A percentile compares a stretch with the other conserved stretches of the same genome.
phyloP scores from a whole-genome alignment of 2,329 filamentous ascomycete genomes.

The Fusarium avenaceum region DNA sequence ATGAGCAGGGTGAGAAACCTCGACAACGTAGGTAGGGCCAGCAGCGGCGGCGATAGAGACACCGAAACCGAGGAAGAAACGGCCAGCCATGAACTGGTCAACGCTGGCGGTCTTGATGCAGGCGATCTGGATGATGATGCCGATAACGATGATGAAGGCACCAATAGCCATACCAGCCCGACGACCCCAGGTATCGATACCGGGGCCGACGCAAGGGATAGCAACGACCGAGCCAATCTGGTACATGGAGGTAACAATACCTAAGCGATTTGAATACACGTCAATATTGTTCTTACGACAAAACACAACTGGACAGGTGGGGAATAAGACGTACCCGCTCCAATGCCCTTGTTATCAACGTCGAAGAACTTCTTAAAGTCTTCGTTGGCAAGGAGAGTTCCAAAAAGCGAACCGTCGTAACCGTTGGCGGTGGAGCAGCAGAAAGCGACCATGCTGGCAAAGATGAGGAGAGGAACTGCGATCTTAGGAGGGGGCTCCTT shows the following conservation, averaged over 20 bases:
- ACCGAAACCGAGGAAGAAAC: slow-evolving; percentile 72
- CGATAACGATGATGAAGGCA: slow-evolving; percentile 58
- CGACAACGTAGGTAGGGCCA: slow-evolving; percentile 63
- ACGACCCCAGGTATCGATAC: slow-evolving; percentile 63
- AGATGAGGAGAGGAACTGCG: slow-evolving; percentile 36
- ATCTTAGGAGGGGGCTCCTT: slow-evolving; percentile 49
- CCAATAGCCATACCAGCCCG: slow-evolving; percentile 63
- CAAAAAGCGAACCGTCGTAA: slow-evolving; percentile 65
- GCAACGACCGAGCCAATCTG: slow-evolving; percentile 64
- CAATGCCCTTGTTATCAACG: slow-evolving; percentile 43
- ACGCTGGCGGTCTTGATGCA: slow-evolving; percentile 47
- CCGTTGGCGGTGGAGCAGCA: slow-evolving; percentile 51
- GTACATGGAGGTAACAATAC: slow-evolving; percentile 58
- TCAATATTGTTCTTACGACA: too few relatives aligned
- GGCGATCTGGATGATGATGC: slow-evolving; percentile 61
- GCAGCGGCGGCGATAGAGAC: slow-evolving; percentile 62
- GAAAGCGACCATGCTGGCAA: slow-evolving; percentile 47
- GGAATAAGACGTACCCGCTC: slow-evolving; percentile 30
- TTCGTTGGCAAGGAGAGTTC: slow-evolving; percentile 61
- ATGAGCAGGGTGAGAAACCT: slow-evolving; percentile 62
- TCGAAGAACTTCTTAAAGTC: slow-evolving; percentile 64
- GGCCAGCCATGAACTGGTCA: slow-evolving; percentile 65
- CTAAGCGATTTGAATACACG: background rate
- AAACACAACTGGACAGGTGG: too few relatives aligned
- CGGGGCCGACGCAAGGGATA: slow-evolving; percentile 63